These are phyloP conservation scores for Chlorella sp. DNA, from an alignment of 139 green algal species.

Conservation along the genomic window DNA sequence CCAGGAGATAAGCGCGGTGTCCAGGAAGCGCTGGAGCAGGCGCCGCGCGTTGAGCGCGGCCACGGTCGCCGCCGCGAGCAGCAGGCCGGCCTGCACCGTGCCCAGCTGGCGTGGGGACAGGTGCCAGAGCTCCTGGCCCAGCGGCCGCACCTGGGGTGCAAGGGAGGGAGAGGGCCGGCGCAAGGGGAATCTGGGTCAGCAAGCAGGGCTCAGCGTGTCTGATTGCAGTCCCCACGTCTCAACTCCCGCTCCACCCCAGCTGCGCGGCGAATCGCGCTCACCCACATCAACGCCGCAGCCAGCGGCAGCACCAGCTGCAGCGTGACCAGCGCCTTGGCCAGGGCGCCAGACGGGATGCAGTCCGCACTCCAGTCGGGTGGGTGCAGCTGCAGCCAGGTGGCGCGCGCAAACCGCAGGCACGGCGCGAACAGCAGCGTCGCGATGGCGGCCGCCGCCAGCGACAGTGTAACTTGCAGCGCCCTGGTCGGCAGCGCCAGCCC, in stretches of 20 bases:
- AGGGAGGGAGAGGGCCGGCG: not conserved
- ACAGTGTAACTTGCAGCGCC: slow-evolving; percentile 10
- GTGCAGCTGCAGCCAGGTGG: slow-evolving; percentile 9
- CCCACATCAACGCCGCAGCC: slow-evolving; percentile 25
- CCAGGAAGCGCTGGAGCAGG: slow-evolving; percentile 32
- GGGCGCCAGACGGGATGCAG: not conserved
- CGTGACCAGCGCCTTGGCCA: not conserved
- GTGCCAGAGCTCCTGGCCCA: slow-evolving; percentile 11
- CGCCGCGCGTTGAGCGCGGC: slow-evolving; percentile 3
- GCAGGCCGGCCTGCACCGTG: not conserved
- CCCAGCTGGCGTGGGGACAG: not conserved
- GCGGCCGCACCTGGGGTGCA: slow-evolving; percentile 17
- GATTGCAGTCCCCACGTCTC: not conserved
- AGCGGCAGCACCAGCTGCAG: slow-evolving; percentile 25
- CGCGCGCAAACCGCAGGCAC: slow-evolving; percentile 24
- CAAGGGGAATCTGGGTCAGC: not conserved
- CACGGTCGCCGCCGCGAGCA: slow-evolving; percentile 1
- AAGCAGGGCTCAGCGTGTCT: not conserved
- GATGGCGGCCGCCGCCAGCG: slow-evolving; percentile 1
- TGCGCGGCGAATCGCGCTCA: not conserved
- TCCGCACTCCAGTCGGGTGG: slow-evolving; percentile 2
- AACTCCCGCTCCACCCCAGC: not conserved
- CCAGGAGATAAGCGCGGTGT: slow-evolving; percentile 29
- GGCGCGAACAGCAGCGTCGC: slow-evolving; percentile 28
- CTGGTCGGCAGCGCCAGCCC: not conserved